These are phyloP conservation scores for Phytopythium vexans DNA, from an alignment of 352 stramenopile species.

Conservation along the genomic window DNA sequence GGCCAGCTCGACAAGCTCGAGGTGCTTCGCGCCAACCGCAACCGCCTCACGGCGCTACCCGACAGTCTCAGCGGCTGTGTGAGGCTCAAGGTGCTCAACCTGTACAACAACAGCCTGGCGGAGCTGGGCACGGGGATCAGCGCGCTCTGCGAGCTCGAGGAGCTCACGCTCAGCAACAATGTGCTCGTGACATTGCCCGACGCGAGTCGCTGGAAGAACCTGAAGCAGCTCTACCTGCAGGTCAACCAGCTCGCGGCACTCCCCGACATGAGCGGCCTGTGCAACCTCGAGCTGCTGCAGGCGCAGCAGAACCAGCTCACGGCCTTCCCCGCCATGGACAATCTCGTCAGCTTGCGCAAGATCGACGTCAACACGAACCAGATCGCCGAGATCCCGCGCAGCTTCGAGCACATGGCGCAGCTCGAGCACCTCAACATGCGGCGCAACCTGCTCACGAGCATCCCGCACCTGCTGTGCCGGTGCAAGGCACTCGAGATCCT, in stretches of 20 bases:
- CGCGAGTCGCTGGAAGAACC: slow-evolving; percentile 48
- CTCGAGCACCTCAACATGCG: slow-evolving; percentile 67
- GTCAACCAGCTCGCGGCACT: slow-evolving; percentile 46
- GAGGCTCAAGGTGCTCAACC: slow-evolving; percentile 54
- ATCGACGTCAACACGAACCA: slow-evolving; percentile 78
- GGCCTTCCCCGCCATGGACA: slow-evolving; percentile 58
- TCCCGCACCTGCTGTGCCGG: slow-evolving; percentile 39
- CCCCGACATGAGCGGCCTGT: slow-evolving; percentile 41
- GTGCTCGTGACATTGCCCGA: slow-evolving; percentile 32
- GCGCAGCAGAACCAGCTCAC: slow-evolving; percentile 61
- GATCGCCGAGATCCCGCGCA: slow-evolving; percentile 42
- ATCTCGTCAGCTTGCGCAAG: slow-evolving; percentile 60
- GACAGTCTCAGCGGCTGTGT: slow-evolving; percentile 48
- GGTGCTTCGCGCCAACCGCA: slow-evolving; percentile 48
- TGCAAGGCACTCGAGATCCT: slow-evolving; percentile 65
- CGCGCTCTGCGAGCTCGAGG: slow-evolving; percentile 51
- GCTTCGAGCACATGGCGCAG: slow-evolving; percentile 49
- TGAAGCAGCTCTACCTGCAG: slow-evolving; percentile 55
- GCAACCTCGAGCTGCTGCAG: slow-evolving; percentile 60
- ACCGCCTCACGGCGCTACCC: slow-evolving; percentile 45
- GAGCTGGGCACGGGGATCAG: slow-evolving; percentile 42
- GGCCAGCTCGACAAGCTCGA: slow-evolving; percentile 50
- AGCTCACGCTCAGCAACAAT: slow-evolving; percentile 77
- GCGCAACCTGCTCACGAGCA: slow-evolving; percentile 47
- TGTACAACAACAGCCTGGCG: slow-evolving; percentile 77